Conservation (phyloP, 371 early-diverging fungal genomes). For the Paraphysoderma sedebokerense region DNA sequence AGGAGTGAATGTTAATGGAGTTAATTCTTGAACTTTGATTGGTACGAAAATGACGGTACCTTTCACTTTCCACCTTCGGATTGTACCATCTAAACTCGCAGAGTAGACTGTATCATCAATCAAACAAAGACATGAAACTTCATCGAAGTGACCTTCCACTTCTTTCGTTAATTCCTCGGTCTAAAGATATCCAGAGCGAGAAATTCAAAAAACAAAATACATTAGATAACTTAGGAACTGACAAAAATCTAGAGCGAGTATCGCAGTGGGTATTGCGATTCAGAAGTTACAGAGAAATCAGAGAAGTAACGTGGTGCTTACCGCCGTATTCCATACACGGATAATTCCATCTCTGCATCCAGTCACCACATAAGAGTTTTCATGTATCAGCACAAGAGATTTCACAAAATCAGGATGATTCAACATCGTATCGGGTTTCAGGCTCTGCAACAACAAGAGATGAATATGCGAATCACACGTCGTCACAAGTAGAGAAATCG, state of each 20-base stretch:
- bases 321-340: constrained; percentile 61
- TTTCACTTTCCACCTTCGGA: constrained; percentile 51
- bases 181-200: no score
- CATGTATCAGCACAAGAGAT: constrained; percentile 23
- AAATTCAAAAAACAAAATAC: neutral
- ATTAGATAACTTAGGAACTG: no score
- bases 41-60: constrained; percentile 16
- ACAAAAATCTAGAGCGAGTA: no score
- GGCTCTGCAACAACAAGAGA: constrained; percentile 21
- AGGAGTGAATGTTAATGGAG: neutral
- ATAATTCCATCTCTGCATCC: constrained; percentile 67
- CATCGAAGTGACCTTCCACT: constrained; percentile 65
- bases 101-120: constrained; percentile 39
- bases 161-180: constrained; percentile 42
- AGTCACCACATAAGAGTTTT: constrained; percentile 46
- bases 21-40: neutral
- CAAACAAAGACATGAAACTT: constrained; percentile 40
- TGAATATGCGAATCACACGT: neutral
- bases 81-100: constrained; percentile 55
- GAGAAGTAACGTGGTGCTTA: constrained; percentile 19
- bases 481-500: neutral
- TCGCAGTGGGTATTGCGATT: no score
- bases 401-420: constrained; percentile 66
- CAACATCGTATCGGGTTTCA: constrained; percentile 39
- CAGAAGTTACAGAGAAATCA: no score